phyloP scores from a whole-genome alignment of 495 filamentous ascomycete species.

The Trichocladium uniseriatum region DNA sequence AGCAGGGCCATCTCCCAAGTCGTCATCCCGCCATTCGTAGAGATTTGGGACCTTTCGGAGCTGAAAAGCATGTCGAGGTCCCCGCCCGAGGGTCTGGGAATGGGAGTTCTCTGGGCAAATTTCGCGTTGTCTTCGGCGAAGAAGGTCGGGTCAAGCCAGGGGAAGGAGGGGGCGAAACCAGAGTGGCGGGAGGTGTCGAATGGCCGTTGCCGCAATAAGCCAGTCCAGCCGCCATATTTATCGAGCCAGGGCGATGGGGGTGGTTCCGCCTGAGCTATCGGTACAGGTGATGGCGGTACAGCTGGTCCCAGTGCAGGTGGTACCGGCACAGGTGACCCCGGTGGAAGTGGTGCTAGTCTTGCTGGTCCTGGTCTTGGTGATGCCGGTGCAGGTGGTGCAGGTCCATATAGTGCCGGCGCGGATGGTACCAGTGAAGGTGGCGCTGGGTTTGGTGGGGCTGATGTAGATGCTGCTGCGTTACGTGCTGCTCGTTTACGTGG shows the following conservation, averaged over 20 bases:
- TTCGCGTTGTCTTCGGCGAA: not conserved
- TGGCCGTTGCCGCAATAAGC: not conserved
- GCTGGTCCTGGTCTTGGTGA: too few species aligned
- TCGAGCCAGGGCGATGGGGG: not conserved
- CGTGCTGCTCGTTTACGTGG: too few species aligned
- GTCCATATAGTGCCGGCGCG: too few species aligned
- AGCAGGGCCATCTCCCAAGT: not conserved
- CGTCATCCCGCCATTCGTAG: not conserved
- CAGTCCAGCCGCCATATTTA: not conserved
- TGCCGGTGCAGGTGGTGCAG: too few species aligned
- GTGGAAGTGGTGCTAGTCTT: too few species aligned
- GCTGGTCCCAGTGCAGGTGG: too few species aligned
- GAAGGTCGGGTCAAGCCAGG: not conserved
- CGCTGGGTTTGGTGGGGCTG: too few species aligned
- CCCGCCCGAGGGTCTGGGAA: not conserved
- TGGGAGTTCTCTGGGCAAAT: not conserved
- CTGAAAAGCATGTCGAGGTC: conserved; percentile 4
- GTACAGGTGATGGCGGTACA: too few species aligned
- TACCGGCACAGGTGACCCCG: too few species aligned
- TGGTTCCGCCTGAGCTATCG: too few species aligned
- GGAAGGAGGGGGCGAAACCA: not conserved
- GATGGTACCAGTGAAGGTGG: too few species aligned
- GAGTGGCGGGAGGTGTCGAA: not conserved
- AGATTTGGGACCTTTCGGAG: not conserved
- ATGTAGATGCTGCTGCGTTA: too few species aligned